phyloP scores from a whole-genome alignment of 306 rosid genomes.

The Medicago lupulina region DNA sequence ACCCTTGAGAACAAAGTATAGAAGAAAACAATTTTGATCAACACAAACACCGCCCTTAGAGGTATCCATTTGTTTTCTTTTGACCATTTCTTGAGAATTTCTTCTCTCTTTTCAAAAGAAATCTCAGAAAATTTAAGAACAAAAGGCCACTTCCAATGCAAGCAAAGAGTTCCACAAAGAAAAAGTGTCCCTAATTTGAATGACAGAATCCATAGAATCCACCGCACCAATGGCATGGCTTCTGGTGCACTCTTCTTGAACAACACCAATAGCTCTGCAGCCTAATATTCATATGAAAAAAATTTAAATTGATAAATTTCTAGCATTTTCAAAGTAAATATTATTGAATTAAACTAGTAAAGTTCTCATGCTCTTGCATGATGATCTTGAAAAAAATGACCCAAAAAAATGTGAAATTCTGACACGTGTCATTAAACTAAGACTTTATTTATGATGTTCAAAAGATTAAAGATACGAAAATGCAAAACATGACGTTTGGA shows the following conservation, averaged over 20 bases:
- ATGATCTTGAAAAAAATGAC: not conserved
- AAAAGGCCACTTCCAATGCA: constrained; percentile 80
- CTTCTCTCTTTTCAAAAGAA: constrained; percentile 75
- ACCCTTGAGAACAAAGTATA: constrained; percentile 82
- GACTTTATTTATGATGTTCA: not conserved
- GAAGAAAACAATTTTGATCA: constrained; percentile 70
- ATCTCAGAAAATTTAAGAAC: constrained; percentile 74
- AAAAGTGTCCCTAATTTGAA: constrained; percentile 73
- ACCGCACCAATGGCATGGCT: constrained; percentile 52
- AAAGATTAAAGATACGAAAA: too few species aligned
- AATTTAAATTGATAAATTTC: not conserved
- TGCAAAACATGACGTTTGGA: too few species aligned
- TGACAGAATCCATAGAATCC: constrained; percentile 59
- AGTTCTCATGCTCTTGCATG: not conserved
- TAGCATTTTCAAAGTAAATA: not conserved
- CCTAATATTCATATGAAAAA: constrained; percentile 48
- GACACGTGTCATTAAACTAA: not conserved
- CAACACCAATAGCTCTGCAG: constrained; percentile 65
- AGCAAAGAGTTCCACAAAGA: constrained; percentile 67
- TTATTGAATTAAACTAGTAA: not conserved
- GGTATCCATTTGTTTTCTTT: constrained; percentile 52
- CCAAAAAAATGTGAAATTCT: not conserved
- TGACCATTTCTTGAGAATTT: constrained; percentile 69
- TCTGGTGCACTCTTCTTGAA: constrained; percentile 54
- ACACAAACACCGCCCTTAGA: constrained; percentile 58